phyloP scores from a whole-genome alignment of 1,284 basidiomycete species.

The Mycena sp. region DNA sequence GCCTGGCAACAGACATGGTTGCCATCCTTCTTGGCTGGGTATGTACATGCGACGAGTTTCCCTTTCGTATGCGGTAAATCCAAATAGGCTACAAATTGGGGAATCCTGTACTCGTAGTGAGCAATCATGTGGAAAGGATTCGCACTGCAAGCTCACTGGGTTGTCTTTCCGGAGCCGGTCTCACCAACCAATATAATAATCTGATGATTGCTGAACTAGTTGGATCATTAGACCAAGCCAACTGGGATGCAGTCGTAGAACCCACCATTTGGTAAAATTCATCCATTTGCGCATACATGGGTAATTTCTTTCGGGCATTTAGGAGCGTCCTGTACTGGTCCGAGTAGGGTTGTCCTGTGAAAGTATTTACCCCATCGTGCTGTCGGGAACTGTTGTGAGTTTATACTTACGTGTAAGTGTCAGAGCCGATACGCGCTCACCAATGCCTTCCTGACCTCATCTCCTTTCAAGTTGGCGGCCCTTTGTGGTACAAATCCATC shows the following conservation, averaged over 20 bases:
- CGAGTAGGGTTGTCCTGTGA: constrained; percentile 84
- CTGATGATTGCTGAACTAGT: constrained; percentile 64
- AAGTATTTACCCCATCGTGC: constrained; percentile 90
- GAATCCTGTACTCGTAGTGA: constrained; percentile 25
- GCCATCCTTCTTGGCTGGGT: constrained; percentile 96
- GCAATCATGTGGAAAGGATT: constrained; percentile 6
- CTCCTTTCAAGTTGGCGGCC: constrained; percentile 70
- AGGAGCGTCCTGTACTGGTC: constrained; percentile 90
- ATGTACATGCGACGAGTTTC: constrained; percentile 80
- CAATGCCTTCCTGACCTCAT: constrained; percentile 79
- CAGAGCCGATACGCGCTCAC: constrained; percentile 50
- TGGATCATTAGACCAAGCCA: constrained; percentile 12
- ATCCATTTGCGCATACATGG: constrained; percentile 94
- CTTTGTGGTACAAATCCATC: no score
- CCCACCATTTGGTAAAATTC: constrained; percentile 88
- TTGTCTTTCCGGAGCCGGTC: constrained; percentile 98
- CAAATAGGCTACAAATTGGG: constrained; percentile 87
- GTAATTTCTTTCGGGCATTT: constrained; percentile 86
- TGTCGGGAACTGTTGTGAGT: constrained; percentile 39
- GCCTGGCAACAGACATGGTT: constrained; percentile 90
- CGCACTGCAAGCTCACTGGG: constrained; percentile 68
- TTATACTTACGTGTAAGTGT: constrained; percentile 1
- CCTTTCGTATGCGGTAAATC: constrained; percentile 71
- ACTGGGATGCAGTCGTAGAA: constrained; percentile 32
- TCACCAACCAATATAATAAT: constrained; percentile 96